These are phyloP conservation scores for Pseudogymnoascus destructans DNA, from an alignment of 2,329 filamentous ascomycete species.

Conservation along the genomic window DNA sequence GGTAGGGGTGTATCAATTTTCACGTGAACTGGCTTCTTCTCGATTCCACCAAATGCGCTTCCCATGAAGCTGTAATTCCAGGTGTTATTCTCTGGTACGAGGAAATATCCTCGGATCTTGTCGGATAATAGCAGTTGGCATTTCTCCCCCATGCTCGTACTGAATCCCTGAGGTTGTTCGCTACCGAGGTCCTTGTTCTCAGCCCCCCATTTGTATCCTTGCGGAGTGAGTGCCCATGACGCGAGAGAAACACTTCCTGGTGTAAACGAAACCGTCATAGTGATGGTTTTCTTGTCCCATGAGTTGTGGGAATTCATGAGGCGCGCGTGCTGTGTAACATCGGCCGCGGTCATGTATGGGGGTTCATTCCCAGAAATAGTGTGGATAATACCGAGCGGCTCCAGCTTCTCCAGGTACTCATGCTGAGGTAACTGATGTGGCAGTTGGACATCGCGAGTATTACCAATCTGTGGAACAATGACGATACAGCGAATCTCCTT, in stretches of 20 bases:
- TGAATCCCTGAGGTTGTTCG: conserved; percentile 89
- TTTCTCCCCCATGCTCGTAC: conserved; percentile 85
- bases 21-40: conserved; percentile 84
- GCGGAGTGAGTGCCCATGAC: conserved; percentile 82
- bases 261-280: conserved; percentile 91
- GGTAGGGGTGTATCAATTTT: conserved; percentile 82
- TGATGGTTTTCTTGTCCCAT: conserved; percentile 83
- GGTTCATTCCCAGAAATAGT: conserved; percentile 90
- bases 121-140: conserved; percentile 87
- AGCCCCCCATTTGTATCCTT: conserved; percentile 91
- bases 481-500: conserved; percentile 96
- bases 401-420: conserved; percentile 73
- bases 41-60: conserved; percentile 68
- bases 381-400: conserved; percentile 89
- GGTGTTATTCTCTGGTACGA: conserved; percentile 75
- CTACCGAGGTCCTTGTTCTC: conserved; percentile 89
- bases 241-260: conserved; percentile 90
- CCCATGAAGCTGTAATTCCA: conserved; percentile 99
- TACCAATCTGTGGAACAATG: conserved; percentile 94
- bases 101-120: conserved; percentile 88
- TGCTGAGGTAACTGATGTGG: conserved; percentile 84
- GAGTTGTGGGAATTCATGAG: conserved; percentile 69
- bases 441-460: conserved; percentile 79
- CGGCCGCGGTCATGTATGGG: conserved; percentile 88
- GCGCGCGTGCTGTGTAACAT: conserved; percentile 87